Base-by-base conservation (phyloP, 2,329 filamentous ascomycete species). In the Clonostachys rhizophaga region DNA sequence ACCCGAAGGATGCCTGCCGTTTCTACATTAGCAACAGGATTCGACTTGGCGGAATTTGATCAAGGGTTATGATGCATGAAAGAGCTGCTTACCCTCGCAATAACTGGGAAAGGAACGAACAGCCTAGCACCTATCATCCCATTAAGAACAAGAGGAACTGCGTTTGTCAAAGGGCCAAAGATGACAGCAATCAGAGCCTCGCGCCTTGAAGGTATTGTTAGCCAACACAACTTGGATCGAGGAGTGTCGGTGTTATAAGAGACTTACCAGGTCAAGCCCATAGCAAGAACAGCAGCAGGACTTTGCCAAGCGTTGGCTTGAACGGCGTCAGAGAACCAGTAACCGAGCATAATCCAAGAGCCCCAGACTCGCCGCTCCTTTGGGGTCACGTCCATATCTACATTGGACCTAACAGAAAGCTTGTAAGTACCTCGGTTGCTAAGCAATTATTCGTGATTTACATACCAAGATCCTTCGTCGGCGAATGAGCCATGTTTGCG, bases 91-190 rank as follows among this genome's bases (percentile, higher is more conserved):
- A 18, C 18, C 18, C 18, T 4, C 18, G 18, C 18, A 18, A 18
- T 18, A 16, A 37, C 64, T 1, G 64, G 60, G 52, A 67, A 69
- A 9, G 65, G 64, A 33, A 67, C 58, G n/a, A 36, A 40, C 3
- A 67, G 52, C 39, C 62, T 57, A 5, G 62, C 61, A 37, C 63
- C 62, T 48, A 64, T 64, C 9, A 60, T 60, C 40, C 65, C 64
- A 42, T 67, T 66, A 18, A 67, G 54, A 3, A 64, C 63, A 16
- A 46, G 86, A 80, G 84, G 73, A 34, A 78, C 72, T n/a, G 76
- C 74, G 17, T 78, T 78, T 51, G 79, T 46, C 24, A 46, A 45
- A n/a, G 55, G 52, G 14, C 54, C 56, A 7, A 49, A 45, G 48
- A 62, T 37, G 18, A 50, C 13, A 14, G 39, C 24, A 16, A 36